These are phyloP conservation scores for Pelargonium citronellum DNA, from an alignment of 441 rosid genomes.

Conservation along the genomic window DNA sequence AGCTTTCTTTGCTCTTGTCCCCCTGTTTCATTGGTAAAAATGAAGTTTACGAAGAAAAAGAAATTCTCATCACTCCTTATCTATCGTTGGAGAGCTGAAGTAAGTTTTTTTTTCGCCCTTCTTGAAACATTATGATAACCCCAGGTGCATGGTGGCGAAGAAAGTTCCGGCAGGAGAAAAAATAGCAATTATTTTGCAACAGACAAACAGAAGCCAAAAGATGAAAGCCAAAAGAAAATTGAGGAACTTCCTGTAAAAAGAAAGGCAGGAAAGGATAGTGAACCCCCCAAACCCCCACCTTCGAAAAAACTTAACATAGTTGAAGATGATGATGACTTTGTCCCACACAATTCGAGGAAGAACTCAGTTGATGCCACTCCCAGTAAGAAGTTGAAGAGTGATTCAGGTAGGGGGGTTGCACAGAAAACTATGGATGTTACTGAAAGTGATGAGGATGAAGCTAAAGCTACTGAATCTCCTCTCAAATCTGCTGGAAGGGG, in stretches of 20 bases:
- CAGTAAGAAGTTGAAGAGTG: constrained; percentile 70
- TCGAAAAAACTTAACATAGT: constrained; percentile 42
- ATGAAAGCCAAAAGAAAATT: constrained; percentile 30
- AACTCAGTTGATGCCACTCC: constrained; percentile 45
- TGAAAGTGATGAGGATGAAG: constrained; percentile 54
- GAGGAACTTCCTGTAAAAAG: constrained; percentile 59
- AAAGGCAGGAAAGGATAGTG: constrained; percentile 42
- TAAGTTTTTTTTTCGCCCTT: background rate
- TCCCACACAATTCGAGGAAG: constrained; percentile 40
- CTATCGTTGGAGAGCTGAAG: background rate
- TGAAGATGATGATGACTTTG: constrained; percentile 46
- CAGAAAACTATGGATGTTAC: constrained; percentile 40
- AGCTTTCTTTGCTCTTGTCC: too few relatives aligned
- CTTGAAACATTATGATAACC: constrained; percentile 5
- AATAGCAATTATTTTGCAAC: constrained; percentile 85
- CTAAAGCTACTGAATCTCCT: constrained; percentile 46
- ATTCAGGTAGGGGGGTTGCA: constrained; percentile 55
- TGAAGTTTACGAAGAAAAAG: too few relatives aligned
- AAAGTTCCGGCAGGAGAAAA: constrained; percentile 58
- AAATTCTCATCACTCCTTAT: background rate
- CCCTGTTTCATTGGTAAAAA: background rate
- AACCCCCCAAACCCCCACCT: constrained; percentile 41
- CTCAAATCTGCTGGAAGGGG: constrained; percentile 74
- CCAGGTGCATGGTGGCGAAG: constrained; percentile 44
- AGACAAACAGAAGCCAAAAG: constrained; percentile 53